Percentiles rank a stretch among this genome's conserved stretches.
Conservation (phyloP, 2,329 filamentous ascomycete genomes). For the Colletotrichum graminicola region DNA sequence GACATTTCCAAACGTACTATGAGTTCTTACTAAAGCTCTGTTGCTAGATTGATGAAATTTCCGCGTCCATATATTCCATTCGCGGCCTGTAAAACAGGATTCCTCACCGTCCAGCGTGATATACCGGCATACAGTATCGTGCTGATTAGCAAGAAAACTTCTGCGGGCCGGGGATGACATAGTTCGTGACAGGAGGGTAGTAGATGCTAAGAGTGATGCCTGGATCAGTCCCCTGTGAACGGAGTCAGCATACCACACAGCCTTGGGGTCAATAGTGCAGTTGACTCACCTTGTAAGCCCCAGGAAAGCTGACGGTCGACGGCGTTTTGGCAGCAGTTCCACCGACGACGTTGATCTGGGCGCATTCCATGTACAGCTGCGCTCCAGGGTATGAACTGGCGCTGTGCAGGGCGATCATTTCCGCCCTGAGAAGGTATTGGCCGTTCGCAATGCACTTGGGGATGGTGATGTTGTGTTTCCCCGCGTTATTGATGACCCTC, state of each 20-base stretch:
- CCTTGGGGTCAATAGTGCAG: not conserved
- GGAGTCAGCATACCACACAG: not conserved
- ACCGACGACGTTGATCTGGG: constrained; percentile 54
- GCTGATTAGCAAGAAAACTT: constrained; percentile 44
- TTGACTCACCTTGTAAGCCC: constrained; percentile 51
- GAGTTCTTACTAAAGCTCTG: not conserved
- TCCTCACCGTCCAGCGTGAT: not conserved
- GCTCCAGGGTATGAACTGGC: constrained; percentile 55
- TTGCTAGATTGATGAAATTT: not conserved
- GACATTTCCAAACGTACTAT: too few relatives aligned
- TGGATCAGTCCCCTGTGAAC: constrained; percentile 47
- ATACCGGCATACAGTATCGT: not conserved
- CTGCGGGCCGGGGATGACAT: constrained; percentile 46
- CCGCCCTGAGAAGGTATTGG: constrained; percentile 68
- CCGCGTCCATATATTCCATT: not conserved
- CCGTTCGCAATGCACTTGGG: constrained; percentile 63
- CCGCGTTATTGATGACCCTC: constrained; percentile 58
- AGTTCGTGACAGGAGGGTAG: constrained; percentile 46
- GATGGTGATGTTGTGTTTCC: constrained; percentile 61
- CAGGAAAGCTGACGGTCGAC: constrained; percentile 52
- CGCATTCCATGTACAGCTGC: constrained; percentile 62
- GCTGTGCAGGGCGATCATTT: constrained; percentile 68
- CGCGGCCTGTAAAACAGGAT: not conserved
- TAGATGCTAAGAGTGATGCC: constrained; percentile 56
- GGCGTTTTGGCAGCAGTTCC: constrained; percentile 50